Conservation (phyloP, 2,329 filamentous ascomycete genomes). For the Emmonsiellopsis sp. region DNA sequence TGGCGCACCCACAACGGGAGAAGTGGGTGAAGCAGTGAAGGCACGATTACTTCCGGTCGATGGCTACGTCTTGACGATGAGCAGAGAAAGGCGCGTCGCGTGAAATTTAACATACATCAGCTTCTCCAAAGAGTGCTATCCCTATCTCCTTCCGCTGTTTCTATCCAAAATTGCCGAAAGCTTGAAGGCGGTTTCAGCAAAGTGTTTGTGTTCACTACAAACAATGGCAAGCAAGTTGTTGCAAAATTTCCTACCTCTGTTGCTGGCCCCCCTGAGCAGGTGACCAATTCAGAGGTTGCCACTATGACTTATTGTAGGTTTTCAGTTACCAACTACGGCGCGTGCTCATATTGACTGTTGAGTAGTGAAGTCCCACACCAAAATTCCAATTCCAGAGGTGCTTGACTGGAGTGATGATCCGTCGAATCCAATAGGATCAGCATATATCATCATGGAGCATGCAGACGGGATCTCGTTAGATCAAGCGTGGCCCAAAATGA, state of each 20-base stretch:
- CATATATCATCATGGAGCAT: constrained; percentile 32
- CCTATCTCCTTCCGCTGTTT: constrained; percentile 23
- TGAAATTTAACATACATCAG: constrained; percentile 32
- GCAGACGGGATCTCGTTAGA: constrained; percentile 20
- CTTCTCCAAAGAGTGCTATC: constrained; percentile 26
- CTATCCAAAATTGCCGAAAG: constrained; percentile 28
- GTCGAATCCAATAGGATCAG: constrained; percentile 20
- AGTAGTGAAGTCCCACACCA: constrained; percentile 26
- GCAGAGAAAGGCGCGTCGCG: constrained; percentile 23
- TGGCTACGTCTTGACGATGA: constrained; percentile 28
- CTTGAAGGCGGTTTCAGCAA: constrained; percentile 36
- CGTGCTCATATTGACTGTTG: neutral
- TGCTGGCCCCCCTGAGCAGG: constrained; percentile 27
- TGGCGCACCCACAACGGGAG: too few relatives aligned
- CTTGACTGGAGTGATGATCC: constrained; percentile 32
- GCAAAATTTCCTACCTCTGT: constrained; percentile 31
- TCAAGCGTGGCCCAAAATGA: constrained; percentile 22
- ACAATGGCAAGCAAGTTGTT: constrained; percentile 28
- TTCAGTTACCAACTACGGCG: neutral
- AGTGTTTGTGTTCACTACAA: constrained; percentile 32
- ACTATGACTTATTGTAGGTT: constrained; percentile 31
- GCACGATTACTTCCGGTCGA: constrained; percentile 17
- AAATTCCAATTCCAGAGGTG: constrained; percentile 32
- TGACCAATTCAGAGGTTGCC: constrained; percentile 37
- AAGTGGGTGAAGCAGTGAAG: too few relatives aligned